phyloP scores from a whole-genome alignment of 148 eudicot genomes.

The Suaeda aralocaspica region DNA sequence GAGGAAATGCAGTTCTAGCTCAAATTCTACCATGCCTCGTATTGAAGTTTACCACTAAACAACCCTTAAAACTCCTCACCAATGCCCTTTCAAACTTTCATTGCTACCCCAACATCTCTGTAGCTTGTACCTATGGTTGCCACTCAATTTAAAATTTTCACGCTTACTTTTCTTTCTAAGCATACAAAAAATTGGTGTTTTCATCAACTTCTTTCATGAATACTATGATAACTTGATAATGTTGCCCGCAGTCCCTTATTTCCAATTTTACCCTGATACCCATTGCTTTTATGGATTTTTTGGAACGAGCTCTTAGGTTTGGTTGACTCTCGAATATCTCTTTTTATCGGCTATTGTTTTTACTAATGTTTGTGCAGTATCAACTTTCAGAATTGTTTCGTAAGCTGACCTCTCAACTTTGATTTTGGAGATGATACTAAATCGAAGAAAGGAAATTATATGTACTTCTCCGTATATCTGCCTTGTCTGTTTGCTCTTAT shows the following conservation, averaged over 20 bases:
- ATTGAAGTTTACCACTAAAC: conserved; percentile 1
- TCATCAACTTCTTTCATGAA: neutral
- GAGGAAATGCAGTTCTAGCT: conserved; percentile 19
- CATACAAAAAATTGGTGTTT: neutral
- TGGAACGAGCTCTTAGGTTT: neutral
- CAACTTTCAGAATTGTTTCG: no score
- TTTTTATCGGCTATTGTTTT: neutral
- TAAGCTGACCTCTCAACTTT: no score
- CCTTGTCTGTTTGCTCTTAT: no score
- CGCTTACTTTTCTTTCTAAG: neutral
- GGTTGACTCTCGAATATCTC: neutral
- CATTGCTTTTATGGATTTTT: neutral
- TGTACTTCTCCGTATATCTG: no score
- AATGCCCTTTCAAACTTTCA: neutral
- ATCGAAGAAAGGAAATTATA: neutral
- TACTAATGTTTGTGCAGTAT: neutral
- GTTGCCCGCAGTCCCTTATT: neutral
- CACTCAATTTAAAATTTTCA: neutral
- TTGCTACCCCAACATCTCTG: neutral
- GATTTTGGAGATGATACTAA: no score
- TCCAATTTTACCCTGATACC: neutral
- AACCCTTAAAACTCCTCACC: neutral
- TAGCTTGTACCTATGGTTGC: neutral
- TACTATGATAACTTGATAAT: neutral
- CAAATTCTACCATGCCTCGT: neutral